phyloP scores from a whole-genome alignment of 208 protist genomes.

The Crithidia fasciculata region DNA sequence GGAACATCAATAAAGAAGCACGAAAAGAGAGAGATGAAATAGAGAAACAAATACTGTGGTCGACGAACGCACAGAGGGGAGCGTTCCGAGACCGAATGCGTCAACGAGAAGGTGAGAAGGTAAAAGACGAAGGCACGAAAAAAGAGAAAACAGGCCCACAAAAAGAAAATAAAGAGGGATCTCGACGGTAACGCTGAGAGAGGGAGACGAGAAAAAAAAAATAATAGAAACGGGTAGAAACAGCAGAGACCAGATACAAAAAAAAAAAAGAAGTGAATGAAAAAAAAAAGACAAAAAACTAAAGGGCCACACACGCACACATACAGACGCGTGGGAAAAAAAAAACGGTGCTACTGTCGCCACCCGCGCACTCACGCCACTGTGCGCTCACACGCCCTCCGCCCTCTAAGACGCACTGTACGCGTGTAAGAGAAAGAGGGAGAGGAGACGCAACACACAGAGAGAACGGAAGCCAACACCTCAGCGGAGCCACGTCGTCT shows the following conservation, averaged over 20 bases:
- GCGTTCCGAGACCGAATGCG: too few species aligned
- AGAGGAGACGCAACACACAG: not conserved
- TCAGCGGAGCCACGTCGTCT: slow-evolving; percentile 17
- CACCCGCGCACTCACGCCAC: too few species aligned
- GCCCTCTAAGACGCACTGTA: not conserved
- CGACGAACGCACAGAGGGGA: too few species aligned
- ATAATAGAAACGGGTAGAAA: not conserved
- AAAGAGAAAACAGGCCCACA: not conserved
- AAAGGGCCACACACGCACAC: not conserved
- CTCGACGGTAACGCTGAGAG: not conserved
- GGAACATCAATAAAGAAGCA: not conserved
- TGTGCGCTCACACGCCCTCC: not conserved
- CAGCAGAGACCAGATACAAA: not conserved
- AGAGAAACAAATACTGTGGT: not conserved
- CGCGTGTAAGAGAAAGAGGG: not conserved
- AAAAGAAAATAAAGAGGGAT: not conserved
- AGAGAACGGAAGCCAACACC: not conserved
- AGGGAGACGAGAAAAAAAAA: not conserved
- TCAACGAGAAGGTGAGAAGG: too few species aligned
- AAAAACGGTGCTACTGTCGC: not conserved
- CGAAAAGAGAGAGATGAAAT: not conserved
- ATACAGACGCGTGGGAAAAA: not conserved
- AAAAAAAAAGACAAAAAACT: not conserved
- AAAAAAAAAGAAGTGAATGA: not conserved
- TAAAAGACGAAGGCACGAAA: too few species aligned